Evolutionary conservation across 2,329 filamentous ascomycete species (phyloP).

Genomic region (Ceratocystis smalleyi): DNA sequence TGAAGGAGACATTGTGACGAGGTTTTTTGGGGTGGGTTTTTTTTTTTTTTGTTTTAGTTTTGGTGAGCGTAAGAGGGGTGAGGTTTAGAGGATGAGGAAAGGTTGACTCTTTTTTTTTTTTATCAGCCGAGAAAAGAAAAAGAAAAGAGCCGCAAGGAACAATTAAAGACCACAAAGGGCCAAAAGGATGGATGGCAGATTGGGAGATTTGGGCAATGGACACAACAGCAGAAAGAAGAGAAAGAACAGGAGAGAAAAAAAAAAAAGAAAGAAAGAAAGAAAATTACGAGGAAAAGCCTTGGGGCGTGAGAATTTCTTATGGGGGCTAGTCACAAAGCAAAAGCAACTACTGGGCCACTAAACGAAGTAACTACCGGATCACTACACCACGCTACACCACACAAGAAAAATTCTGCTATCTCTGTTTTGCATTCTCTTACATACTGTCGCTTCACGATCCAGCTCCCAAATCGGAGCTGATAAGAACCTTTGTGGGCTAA

Average conservation of each 20-base stretch:
- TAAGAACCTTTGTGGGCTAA: conserved; percentile 3
- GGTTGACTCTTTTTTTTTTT: conserved; percentile 11
- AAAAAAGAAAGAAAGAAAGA: conserved; percentile 1
- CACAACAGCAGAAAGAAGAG: conserved; percentile 4
- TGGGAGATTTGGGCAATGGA: conserved; percentile 10
- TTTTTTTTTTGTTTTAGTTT: neutral
- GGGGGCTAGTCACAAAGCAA: neutral
- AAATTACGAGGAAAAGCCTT: neutral
- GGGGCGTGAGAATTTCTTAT: neutral
- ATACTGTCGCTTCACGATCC: neutral
- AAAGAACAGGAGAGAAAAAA: conserved; percentile 11
- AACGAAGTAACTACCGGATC: neutral
- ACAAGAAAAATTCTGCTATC: neutral
- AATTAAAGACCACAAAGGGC: conserved; percentile 11
- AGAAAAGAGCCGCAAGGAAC: conserved; percentile 17
- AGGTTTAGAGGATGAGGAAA: conserved; percentile 12
- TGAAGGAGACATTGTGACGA: conserved; percentile 29
- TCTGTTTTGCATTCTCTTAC: neutral
- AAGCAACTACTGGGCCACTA: neutral
- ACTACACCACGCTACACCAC: neutral
- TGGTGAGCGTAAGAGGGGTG: neutral
- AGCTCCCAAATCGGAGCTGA: neutral
- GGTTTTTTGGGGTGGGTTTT: neutral
- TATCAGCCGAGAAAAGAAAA: conserved; percentile 16
- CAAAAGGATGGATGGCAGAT: conserved; percentile 1